Evolutionary conservation across 2,329 filamentous ascomycete species (phyloP), one percentile per base, ranked within the genome.

Genomic region (Clarireedia paspali): DNA sequence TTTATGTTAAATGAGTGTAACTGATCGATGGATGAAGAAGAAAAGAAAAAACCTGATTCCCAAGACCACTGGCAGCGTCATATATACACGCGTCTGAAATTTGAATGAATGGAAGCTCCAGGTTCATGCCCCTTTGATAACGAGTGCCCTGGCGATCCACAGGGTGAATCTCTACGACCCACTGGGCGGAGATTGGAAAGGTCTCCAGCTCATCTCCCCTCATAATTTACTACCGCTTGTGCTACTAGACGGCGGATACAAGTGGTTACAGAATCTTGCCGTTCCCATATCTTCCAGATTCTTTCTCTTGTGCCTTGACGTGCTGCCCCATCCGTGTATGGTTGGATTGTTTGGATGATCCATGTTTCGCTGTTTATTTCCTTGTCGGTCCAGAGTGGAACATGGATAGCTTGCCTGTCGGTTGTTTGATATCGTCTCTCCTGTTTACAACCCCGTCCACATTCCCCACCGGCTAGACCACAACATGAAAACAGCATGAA

Each of bases 1-100:
- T 63, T 59, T 57, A 49, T 45, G 48, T 57, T 55, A 65, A 68
- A 67, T 60, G 64, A 67, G 63, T 66, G 66, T 66, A 59, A 60
- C 48, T 63, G 65, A 59, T 64, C 63, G 62, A 60, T 62, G 60
- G 64, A 65, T 64, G 55, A 44, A 59, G 61, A 57, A 56, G 57
- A 56, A 55, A 57, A 58, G 53, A 50, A 57, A 54, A 59, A 58
- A 39, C 47, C 0, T 23, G 14, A 36, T 36, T 14, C 9, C 26
- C 26, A 27, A 14, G 48, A 52, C 24, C 34, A 40, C 24, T 14
- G 15, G 17, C 49, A 39, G 42, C 24, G 30, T 40, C 38, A 55
- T 55, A 56, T 56, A 56, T 56, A 50, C 40, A 52, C 48, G 36
- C 39, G 53, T 55, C 47, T 42, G 44, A n/a, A n/a, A 20, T 14